Evolutionary conservation across 257 asterid genomes (phyloP).

Genomic region (Coffea eugenioides): DNA sequence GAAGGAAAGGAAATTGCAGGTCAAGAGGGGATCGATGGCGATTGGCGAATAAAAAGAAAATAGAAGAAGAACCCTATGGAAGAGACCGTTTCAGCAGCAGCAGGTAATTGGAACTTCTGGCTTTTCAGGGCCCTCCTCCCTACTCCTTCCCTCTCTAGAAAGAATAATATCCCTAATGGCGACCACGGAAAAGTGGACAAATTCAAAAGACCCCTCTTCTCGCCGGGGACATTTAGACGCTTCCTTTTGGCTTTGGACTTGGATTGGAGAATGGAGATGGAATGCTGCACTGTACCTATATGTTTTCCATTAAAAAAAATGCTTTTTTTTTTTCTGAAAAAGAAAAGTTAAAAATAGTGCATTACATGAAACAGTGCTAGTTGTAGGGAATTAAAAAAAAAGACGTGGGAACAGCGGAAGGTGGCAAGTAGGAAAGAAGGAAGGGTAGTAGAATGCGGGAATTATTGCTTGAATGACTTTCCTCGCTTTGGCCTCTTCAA

Average conservation of each 20-base stretch:
- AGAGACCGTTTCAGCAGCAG: constrained; percentile 7
- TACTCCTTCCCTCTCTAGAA: constrained; percentile 21
- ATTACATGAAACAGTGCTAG: no score
- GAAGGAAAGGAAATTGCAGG: background rate
- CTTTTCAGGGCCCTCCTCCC: background rate
- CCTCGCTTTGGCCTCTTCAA: constrained; percentile 11
- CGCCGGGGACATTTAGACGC: background rate
- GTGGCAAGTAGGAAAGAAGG: constrained; percentile 21
- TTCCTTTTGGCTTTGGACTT: background rate
- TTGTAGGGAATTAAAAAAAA: background rate
- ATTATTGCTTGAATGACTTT: constrained; percentile 54
- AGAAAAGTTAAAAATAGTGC: no score
- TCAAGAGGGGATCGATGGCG: constrained; percentile 8
- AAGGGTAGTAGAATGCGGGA: constrained; percentile 48
- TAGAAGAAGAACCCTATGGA: constrained; percentile 1
- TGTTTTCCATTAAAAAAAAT: background rate
- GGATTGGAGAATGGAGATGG: constrained; percentile 1
- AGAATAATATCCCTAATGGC: constrained; percentile 9
- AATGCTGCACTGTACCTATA: constrained; percentile 1
- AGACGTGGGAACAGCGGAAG: constrained; percentile 7
- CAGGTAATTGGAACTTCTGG: background rate
- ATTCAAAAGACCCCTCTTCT: constrained; percentile 14
- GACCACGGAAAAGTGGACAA: constrained; percentile 11
- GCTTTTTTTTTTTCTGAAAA: background rate
- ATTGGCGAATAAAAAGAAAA: background rate